These are phyloP conservation scores for Malus sylvestris DNA, from an alignment of 306 rosid species.

Conservation along the genomic window DNA sequence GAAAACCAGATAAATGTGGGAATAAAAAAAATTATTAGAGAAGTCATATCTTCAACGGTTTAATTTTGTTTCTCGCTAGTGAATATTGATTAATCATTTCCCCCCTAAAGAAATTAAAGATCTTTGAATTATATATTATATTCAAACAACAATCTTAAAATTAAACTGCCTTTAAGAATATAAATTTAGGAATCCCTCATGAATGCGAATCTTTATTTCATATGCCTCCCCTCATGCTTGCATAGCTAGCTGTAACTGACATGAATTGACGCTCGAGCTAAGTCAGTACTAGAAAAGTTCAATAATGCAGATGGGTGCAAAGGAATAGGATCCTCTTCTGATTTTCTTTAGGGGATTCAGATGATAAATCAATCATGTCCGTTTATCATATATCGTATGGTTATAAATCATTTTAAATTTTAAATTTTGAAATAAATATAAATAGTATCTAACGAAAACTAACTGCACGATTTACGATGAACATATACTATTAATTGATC, in stretches of 20 bases:
- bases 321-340: too few species aligned
- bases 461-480: too few species aligned
- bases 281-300: neutral
- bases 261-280: neutral
- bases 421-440: too few species aligned
- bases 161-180: neutral
- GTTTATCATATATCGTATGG: rapidly evolving
- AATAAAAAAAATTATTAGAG: neutral
- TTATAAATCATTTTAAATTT: too few species aligned
- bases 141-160: neutral
- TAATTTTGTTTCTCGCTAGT: neutral
- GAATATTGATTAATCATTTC: neutral
- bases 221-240: neutral
- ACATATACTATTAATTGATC: too few species aligned
- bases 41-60: neutral
- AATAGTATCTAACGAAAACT: too few species aligned
- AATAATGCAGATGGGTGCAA: neutral
- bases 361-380: rapidly evolving
- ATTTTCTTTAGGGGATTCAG: rapidly evolving
- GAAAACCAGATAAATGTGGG: neutral
- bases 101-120: neutral
- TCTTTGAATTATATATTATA: neutral
- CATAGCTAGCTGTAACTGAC: neutral
- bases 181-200: neutral
- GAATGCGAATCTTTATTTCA: neutral